These are phyloP conservation scores for Silybum marianum DNA, from an alignment of 129 eudicot species.

Conservation along the genomic window DNA sequence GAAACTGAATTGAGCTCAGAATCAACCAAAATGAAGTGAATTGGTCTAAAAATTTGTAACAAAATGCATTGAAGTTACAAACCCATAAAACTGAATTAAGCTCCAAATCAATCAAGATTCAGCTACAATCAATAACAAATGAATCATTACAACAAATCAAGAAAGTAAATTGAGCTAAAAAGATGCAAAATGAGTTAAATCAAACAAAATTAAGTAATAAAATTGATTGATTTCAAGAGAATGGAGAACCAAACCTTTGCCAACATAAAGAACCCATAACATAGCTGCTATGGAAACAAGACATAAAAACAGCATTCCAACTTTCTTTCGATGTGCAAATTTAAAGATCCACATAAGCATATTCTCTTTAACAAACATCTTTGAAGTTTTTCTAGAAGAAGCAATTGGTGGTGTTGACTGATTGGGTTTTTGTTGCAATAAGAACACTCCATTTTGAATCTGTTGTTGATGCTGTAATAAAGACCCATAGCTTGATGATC, in stretches of 20 bases:
- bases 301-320: slow-evolving; percentile 84
- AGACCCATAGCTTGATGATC: slow-evolving; percentile 80
- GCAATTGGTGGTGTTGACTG: slow-evolving; percentile 53
- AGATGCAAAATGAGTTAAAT: slow-evolving; percentile 3
- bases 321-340: slow-evolving; percentile 77
- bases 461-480: slow-evolving; percentile 78
- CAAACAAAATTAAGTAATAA: slow-evolving; percentile 6
- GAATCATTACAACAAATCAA: neutral
- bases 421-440: slow-evolving; percentile 31
- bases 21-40: slow-evolving; percentile 19
- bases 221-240: neutral
- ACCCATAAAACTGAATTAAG: slow-evolving; percentile 4
- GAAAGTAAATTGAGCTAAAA: neutral
- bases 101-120: slow-evolving; percentile 10
- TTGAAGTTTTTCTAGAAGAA: slow-evolving; percentile 51
- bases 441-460: slow-evolving; percentile 47
- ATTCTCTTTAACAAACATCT: slow-evolving; percentile 76
- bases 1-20: slow-evolving; percentile 20
- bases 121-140: neutral
- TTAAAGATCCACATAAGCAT: slow-evolving; percentile 70
- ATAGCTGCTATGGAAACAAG: slow-evolving; percentile 74
- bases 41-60: neutral
- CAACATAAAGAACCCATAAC: slow-evolving; percentile 76
- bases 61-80: neutral
- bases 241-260: slow-evolving; percentile 79